Base-by-base conservation (phyloP, 129 eudicot species). In the Glebionis coronaria region DNA sequence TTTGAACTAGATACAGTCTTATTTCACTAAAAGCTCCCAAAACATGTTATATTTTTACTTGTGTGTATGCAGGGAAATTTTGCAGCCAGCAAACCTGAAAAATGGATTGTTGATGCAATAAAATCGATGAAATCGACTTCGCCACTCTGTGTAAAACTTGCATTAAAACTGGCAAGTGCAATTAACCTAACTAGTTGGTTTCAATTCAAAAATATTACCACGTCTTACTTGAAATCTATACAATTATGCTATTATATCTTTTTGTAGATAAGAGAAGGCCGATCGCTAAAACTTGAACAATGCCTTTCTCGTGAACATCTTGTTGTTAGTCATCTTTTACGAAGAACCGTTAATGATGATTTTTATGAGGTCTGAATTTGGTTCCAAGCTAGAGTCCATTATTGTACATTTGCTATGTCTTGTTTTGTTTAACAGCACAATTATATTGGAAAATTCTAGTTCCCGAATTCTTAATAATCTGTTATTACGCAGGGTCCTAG, bases 131-230 rank as follows among this genome's bases (percentile, higher is more conserved):
- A 63, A 52, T 50, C 72, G 27, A 67, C 77, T 51, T 82, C 82
- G 54, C 82, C 86, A 31, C 54, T 79, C 28, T 73, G 80, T 51
- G 61, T 82, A 25, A 82, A 82, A 69, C 72, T 82, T 61, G 29
- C 54, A 2, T 63, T 82, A 7, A 64, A 72, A 78, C 14, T 76
- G 71, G 86, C 78, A 82, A 65, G 27, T 1, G 2, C 27, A 73
- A 19, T 14, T 4, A 19, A 10, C n/a, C n/a, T n/a, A n/a, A 28
- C 4, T 4, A 23, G 2, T 13, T 55, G 4, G 2, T 1, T 40
- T 13, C 15, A 35, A 49, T 35, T 35, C 42, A 35, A 35, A 35
- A 35, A 35, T 35, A 35, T 6, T 23, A 23, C 25, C 2, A 23
- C 25, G 2, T 0, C 25, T 35, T 35, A 6, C 7, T 6, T 35